phyloP scores from a whole-genome alignment of 768 basidiomycete species.

The Lentinula guzmanii region DNA sequence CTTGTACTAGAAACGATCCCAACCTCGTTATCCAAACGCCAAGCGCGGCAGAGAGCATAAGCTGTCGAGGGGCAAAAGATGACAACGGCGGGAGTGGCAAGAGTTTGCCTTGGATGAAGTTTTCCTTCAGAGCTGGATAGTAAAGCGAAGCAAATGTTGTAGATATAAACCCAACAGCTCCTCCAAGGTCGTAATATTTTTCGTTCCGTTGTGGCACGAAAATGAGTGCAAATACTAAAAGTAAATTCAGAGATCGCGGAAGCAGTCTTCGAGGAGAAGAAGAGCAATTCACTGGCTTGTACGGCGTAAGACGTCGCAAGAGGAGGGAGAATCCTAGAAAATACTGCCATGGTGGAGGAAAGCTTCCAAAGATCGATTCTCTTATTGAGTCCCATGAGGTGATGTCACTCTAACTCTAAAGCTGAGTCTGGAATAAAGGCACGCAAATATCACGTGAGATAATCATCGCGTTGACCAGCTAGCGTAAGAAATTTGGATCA shows the following conservation, averaged over 20 bases:
- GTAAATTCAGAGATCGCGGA: not conserved
- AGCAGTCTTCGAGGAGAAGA: not conserved
- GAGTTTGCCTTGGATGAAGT: conserved; percentile 33
- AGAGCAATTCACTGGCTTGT: conserved; percentile 32
- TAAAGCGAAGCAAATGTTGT: conserved; percentile 57
- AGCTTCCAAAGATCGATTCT: too few relatives aligned
- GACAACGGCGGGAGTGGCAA: conserved; percentile 34
- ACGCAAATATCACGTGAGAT: too few relatives aligned
- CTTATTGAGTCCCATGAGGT: too few relatives aligned
- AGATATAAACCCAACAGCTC: conserved; percentile 60
- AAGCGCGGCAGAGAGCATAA: conserved; percentile 51
- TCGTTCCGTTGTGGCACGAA: conserved; percentile 65
- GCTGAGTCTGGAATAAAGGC: too few relatives aligned
- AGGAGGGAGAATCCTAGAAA: conserved; percentile 48
- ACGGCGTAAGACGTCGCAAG: conserved; percentile 44
- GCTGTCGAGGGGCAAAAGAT: conserved; percentile 53
- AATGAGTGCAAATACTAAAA: conserved; percentile 44
- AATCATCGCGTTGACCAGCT: too few relatives aligned
- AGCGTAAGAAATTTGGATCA: too few relatives aligned
- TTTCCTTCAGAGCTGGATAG: conserved; percentile 49
- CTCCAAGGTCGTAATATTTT: conserved; percentile 61
- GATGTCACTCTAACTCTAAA: too few relatives aligned
- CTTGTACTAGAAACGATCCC: conserved; percentile 52
- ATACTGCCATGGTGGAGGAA: conserved; percentile 33
- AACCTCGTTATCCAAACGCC: conserved; percentile 59